A percentile compares a stretch with the other conserved stretches of the same genome.
Evolutionary conservation across 768 basidiomycete species (phyloP).

Genomic region (Lactifluus pinguis): DNA sequence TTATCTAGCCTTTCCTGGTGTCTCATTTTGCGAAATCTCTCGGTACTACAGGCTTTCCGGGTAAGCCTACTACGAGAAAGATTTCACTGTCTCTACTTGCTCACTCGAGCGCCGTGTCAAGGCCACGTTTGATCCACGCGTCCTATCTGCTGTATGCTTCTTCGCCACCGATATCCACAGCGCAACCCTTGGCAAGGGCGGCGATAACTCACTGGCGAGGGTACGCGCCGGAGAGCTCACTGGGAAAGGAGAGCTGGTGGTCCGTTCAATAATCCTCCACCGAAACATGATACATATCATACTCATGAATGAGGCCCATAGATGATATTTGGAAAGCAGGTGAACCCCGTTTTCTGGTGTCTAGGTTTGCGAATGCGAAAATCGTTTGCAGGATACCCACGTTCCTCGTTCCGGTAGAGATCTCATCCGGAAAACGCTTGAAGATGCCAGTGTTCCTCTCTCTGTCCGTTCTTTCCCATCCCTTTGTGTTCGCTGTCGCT

Average conservation of each 20-base stretch:
- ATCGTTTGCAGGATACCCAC: slow-evolving; percentile 65
- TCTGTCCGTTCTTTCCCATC: slow-evolving; percentile 44
- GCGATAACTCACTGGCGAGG: slow-evolving; percentile 68
- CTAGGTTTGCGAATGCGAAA: neutral
- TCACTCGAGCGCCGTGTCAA: slow-evolving; percentile 25
- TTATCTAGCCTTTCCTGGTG: slow-evolving; percentile 22
- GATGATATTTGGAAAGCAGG: slow-evolving; percentile 97
- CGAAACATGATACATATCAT: neutral
- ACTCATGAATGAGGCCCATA: slow-evolving; percentile 24
- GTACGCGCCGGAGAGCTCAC: slow-evolving; percentile 68
- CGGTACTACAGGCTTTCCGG: slow-evolving; percentile 37
- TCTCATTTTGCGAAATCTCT: slow-evolving; percentile 20
- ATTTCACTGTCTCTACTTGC: neutral
- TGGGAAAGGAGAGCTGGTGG: slow-evolving; percentile 77
- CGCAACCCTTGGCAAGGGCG: slow-evolving; percentile 70
- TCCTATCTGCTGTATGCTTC: slow-evolving; percentile 83
- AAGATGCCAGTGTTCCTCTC: slow-evolving; percentile 63
- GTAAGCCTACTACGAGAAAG: slow-evolving; percentile 24
- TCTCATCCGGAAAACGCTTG: slow-evolving; percentile 72
- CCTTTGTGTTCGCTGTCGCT: neutral
- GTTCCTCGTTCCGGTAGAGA: slow-evolving; percentile 83
- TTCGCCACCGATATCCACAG: slow-evolving; percentile 93
- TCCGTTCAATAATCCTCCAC: slow-evolving; percentile 28
- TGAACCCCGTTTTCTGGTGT: slow-evolving; percentile 20
- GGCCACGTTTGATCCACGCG: slow-evolving; percentile 83